These are phyloP conservation scores for Xylaria sp. DNA, from an alignment of 2,329 filamentous ascomycete species.

Conservation along the genomic window DNA sequence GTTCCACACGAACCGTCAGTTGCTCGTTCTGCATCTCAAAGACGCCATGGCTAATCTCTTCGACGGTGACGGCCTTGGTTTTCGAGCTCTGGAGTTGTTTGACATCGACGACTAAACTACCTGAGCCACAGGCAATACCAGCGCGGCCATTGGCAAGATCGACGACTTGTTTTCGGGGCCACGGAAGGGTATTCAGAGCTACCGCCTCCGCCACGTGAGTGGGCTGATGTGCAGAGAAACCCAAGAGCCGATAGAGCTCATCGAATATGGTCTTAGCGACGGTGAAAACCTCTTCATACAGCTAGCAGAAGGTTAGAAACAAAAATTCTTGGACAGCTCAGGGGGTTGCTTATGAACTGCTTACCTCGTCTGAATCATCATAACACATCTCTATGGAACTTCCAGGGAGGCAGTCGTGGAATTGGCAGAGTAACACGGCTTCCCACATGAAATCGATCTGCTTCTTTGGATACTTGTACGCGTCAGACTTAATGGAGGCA, in stretches of 20 bases:
- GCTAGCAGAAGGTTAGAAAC: conserved; percentile 34
- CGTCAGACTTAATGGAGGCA: conserved; percentile 65
- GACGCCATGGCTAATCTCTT: conserved; percentile 50
- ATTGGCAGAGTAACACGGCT: conserved; percentile 83
- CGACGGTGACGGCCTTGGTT: conserved; percentile 46
- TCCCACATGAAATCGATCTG: conserved; percentile 98
- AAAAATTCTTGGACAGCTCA: not conserved
- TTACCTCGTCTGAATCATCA: conserved; percentile 79
- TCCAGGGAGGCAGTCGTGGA: conserved; percentile 94
- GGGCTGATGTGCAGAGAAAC: conserved; percentile 46
- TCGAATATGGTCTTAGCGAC: conserved; percentile 67
- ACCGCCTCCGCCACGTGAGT: conserved; percentile 45
- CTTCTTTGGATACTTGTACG: conserved; percentile 87
- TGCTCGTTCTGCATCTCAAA: conserved; percentile 78
- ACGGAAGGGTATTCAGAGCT: conserved; percentile 81
- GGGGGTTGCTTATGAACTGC: conserved; percentile 15
- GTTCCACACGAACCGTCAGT: conserved; percentile 65
- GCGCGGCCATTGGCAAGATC: conserved; percentile 51
- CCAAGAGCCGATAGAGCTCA: conserved; percentile 63
- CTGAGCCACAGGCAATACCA: conserved; percentile 53
- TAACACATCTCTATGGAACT: conserved; percentile 98
- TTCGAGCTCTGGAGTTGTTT: conserved; percentile 41
- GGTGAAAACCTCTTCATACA: conserved; percentile 78
- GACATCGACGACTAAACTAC: conserved; percentile 43
- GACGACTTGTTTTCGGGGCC: conserved; percentile 72